Percentiles rank a stretch among this genome's conserved stretches.
Evolutionary conservation across 2,329 filamentous ascomycete species (phyloP).

Genomic region (Ilyonectria robusta): DNA sequence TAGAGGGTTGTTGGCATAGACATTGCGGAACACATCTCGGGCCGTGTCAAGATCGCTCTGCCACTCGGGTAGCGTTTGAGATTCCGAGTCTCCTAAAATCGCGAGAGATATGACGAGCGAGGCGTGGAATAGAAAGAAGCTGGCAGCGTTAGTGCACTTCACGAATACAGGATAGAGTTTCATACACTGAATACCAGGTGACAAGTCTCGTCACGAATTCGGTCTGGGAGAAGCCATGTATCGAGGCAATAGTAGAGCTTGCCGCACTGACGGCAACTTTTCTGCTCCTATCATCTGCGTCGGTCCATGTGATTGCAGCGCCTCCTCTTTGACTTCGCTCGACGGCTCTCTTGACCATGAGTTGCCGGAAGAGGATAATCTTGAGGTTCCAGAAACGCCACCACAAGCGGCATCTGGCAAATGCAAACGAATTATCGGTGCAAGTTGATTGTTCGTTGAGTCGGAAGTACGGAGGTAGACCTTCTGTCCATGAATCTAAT

Average conservation of each 20-base stretch:
- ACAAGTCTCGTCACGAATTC: conserved; percentile 39
- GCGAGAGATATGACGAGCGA: conserved; percentile 49
- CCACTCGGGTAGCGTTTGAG: conserved; percentile 45
- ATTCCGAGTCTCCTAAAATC: conserved; percentile 46
- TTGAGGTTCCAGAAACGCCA: conserved; percentile 53
- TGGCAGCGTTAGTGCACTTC: background rate
- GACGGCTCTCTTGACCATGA: conserved; percentile 47
- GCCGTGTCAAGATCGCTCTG: conserved; percentile 48
- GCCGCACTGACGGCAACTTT: conserved; percentile 46
- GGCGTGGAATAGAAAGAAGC: conserved; percentile 52
- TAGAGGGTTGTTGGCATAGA: conserved; percentile 43
- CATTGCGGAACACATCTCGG: conserved; percentile 41
- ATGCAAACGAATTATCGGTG: conserved; percentile 42
- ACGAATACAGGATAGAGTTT: background rate
- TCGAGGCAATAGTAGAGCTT: conserved; percentile 44
- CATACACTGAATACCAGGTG: conserved; percentile 52
- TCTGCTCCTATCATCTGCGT: conserved; percentile 42
- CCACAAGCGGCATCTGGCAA: conserved; percentile 48
- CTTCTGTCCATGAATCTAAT: conserved; percentile 46
- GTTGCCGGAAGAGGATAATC: conserved; percentile 50
- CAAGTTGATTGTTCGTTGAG: conserved; percentile 30
- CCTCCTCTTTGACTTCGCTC: conserved; percentile 30
- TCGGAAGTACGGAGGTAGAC: conserved; percentile 46
- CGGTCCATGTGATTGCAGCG: conserved; percentile 16
- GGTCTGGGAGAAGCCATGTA: background rate